Evolutionary conservation across 2,329 filamentous ascomycete species (phyloP).

Genomic region (Pyrenophora tritici-repentis): DNA sequence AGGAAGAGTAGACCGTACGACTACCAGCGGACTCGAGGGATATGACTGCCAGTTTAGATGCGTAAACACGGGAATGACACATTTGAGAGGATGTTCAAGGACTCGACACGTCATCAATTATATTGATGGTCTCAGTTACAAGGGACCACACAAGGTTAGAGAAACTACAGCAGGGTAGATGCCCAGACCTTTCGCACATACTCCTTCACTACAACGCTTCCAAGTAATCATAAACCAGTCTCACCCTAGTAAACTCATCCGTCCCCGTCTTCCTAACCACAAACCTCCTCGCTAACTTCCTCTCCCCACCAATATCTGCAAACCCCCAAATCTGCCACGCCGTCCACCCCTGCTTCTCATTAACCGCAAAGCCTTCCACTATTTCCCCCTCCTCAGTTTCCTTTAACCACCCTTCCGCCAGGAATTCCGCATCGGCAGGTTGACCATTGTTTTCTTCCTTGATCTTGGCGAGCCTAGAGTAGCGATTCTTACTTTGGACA

Average conservation of each 20-base stretch:
- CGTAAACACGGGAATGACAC: neutral
- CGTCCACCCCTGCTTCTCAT: slow-evolving; percentile 43
- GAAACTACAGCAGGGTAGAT: too few relatives aligned
- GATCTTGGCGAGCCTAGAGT: slow-evolving; percentile 44
- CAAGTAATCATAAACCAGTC: slow-evolving; percentile 44
- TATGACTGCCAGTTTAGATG: neutral
- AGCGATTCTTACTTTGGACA: slow-evolving; percentile 65
- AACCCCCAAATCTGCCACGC: slow-evolving; percentile 45
- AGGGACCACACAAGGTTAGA: neutral
- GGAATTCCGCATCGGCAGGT: slow-evolving; percentile 31
- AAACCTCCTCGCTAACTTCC: slow-evolving; percentile 40
- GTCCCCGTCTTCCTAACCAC: slow-evolving; percentile 41
- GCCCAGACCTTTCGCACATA: neutral
- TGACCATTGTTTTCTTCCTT: slow-evolving; percentile 23
- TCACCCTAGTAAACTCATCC: slow-evolving; percentile 34
- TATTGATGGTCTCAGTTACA: neutral
- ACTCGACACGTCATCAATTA: neutral
- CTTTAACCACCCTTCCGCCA: slow-evolving; percentile 37
- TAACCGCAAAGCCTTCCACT: slow-evolving; percentile 43
- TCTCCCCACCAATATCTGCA: slow-evolving; percentile 36
- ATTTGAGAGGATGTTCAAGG: neutral
- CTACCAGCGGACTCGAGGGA: slow-evolving; percentile 5
- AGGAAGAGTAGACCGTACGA: slow-evolving; percentile 1
- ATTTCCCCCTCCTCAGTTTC: slow-evolving; percentile 39
- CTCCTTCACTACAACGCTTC: slow-evolving; percentile 25